Percentiles rank a stretch among this genome's conserved stretches.
Conservation (phyloP, 2,329 filamentous ascomycete genomes). For the Calycina herbarum region DNA sequence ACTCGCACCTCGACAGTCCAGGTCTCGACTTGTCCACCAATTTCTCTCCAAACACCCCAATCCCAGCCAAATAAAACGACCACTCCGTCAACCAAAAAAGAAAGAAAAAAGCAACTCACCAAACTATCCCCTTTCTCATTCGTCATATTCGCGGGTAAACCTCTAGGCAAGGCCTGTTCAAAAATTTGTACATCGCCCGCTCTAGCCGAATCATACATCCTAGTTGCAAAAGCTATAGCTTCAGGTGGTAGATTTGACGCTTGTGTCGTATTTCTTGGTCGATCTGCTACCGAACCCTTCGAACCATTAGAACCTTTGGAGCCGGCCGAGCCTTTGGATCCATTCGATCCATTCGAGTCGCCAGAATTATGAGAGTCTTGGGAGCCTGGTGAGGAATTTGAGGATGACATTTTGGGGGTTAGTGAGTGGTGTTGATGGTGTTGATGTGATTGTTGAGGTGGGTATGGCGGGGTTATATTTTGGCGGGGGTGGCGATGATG, state of each 20-base stretch:
- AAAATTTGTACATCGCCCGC: slow-evolving; percentile 58
- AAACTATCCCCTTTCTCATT: slow-evolving; percentile 74
- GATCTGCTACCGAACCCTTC: not conserved
- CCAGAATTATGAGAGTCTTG: not conserved
- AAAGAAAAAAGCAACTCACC: slow-evolving; percentile 40
- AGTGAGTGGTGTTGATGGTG: not conserved
- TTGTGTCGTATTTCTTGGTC: too few species aligned
- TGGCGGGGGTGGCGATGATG: slow-evolving; percentile 3
- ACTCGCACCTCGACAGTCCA: not conserved
- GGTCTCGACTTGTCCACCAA: not conserved
- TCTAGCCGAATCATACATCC: slow-evolving; percentile 67
- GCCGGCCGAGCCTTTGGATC: not conserved
- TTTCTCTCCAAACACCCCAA: not conserved
- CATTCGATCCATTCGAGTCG: not conserved
- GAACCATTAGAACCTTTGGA: not conserved
- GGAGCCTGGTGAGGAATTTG: not conserved
- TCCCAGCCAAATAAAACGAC: not conserved
- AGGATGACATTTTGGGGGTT: not conserved
- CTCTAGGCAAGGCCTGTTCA: slow-evolving; percentile 62
- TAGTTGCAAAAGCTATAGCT: slow-evolving; percentile 63
- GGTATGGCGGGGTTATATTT: not conserved
- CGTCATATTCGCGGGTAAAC: slow-evolving; percentile 68
- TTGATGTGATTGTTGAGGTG: not conserved
- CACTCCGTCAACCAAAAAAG: not conserved
- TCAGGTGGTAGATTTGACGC: slow-evolving; percentile 49